phyloP scores from a whole-genome alignment of 1,284 basidiomycete genomes.

The Melampsora larici-populina region DNA sequence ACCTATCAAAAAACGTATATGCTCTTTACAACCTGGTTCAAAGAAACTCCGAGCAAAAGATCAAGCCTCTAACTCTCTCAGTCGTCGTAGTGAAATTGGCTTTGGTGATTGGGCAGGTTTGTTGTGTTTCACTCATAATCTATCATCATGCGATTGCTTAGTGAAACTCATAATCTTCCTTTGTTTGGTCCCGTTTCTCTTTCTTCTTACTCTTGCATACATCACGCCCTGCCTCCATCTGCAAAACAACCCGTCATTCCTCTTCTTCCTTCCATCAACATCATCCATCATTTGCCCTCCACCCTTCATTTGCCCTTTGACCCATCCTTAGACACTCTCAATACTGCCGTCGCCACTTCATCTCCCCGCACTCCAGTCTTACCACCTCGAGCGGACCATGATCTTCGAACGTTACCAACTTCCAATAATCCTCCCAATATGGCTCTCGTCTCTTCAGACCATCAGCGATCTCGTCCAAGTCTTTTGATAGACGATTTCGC shows the following conservation, averaged over 20 bases:
- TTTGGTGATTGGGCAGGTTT: slow-evolving; percentile 43
- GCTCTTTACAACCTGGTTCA: slow-evolving; percentile 22
- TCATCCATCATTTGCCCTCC: background rate
- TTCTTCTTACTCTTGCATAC: background rate
- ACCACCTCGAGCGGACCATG: background rate
- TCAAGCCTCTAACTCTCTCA: slow-evolving; percentile 19
- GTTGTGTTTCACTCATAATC: background rate
- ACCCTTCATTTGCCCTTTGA: background rate
- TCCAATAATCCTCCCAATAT: background rate
- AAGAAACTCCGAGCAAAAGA: slow-evolving; percentile 34
- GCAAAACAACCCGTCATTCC: background rate
- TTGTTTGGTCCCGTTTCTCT: background rate
- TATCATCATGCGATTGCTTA: background rate
- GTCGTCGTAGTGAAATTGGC: slow-evolving; percentile 38
- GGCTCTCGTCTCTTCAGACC: background rate
- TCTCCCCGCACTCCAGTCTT: slow-evolving; percentile 17
- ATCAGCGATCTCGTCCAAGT: background rate
- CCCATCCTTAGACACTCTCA: slow-evolving; percentile 23
- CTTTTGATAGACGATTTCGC: background rate
- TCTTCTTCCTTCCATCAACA: background rate
- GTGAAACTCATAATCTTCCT: background rate
- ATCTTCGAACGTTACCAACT: background rate
- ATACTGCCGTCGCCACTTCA: slow-evolving; percentile 39
- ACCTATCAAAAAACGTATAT: slow-evolving; percentile 32
- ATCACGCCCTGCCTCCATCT: background rate